These are phyloP conservation scores for Colletotrichum sp. DNA, from an alignment of 2,329 filamentous ascomycete species.

Conservation along the genomic window DNA sequence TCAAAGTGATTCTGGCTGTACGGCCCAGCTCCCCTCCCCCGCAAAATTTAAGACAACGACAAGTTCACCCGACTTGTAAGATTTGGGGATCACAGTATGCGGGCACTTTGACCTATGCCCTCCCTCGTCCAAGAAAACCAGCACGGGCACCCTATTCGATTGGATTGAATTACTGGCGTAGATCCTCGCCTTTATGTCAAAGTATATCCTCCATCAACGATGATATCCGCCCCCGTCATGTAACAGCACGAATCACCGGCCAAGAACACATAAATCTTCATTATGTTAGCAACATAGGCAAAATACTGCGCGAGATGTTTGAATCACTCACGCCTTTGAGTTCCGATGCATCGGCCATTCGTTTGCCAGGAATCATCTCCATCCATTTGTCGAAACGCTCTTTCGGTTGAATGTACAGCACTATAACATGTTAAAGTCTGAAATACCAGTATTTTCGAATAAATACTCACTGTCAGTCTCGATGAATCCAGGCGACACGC, in stretches of 20 bases:
- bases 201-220: constrained; percentile 54
- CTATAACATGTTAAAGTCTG: background rate
- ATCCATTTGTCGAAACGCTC: constrained; percentile 22
- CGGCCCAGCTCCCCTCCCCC: background rate
- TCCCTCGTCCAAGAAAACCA: fast-evolving
- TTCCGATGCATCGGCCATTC: constrained; percentile 21
- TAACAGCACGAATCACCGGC: constrained; percentile 52
- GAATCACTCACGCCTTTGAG: constrained; percentile 19
- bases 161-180: background rate
- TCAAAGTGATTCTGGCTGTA: background rate
- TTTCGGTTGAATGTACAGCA: constrained; percentile 22
- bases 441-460: background rate
- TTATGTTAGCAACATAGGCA: background rate
- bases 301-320: background rate
- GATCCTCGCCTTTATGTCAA: background rate
- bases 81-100: background rate
- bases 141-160: background rate
- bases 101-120: background rate
- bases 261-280: constrained; percentile 51
- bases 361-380: constrained; percentile 22
- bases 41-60: fast-evolving
- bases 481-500: constrained; percentile 36
- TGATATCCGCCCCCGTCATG: constrained; percentile 51
- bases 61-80: background rate
- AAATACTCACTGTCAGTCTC: constrained; percentile 22